These are phyloP conservation scores for Sclerotinia glacialis DNA, from an alignment of 2,329 filamentous ascomycete species.

Conservation along the genomic window DNA sequence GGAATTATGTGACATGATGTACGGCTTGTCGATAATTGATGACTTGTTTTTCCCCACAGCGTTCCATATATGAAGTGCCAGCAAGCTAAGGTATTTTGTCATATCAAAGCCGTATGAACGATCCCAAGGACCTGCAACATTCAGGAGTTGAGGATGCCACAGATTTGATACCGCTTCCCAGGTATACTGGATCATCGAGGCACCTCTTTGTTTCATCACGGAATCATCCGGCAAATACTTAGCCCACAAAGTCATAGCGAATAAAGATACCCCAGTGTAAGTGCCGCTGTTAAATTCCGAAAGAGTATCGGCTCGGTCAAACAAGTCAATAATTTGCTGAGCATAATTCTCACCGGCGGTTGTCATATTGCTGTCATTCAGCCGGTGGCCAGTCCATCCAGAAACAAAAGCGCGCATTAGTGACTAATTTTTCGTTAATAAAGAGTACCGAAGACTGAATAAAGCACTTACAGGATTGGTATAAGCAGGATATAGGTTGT, in stretches of 20 bases:
- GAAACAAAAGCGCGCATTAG: conserved; percentile 62
- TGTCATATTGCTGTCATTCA: conserved; percentile 59
- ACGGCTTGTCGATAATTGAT: conserved; percentile 31
- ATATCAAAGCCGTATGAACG: conserved; percentile 62
- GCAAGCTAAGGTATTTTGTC: conserved; percentile 58
- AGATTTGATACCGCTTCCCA: conserved; percentile 53
- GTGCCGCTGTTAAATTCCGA: conserved; percentile 57
- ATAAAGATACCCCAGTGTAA: conserved; percentile 61
- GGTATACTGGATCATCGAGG: conserved; percentile 50
- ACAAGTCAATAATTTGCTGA: conserved; percentile 54
- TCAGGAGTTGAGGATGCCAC: conserved; percentile 58
- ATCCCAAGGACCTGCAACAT: conserved; percentile 64
- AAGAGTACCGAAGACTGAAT: not conserved
- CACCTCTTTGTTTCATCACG: conserved; percentile 34
- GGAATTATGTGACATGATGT: conserved; percentile 52
- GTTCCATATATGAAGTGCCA: conserved; percentile 58
- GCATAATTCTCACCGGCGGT: conserved; percentile 55
- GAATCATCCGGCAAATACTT: conserved; percentile 57
- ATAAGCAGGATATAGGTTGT: conserved; percentile 62
- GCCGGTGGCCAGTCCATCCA: conserved; percentile 55
- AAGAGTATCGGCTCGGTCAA: conserved; percentile 53
- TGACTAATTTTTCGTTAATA: conserved; percentile 38
- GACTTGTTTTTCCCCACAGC: conserved; percentile 47
- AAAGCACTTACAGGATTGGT: conserved; percentile 48
- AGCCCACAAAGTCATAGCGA: conserved; percentile 55